Conservation (phyloP, 2,329 filamentous ascomycete species). For the Pseudogymnoascus sp. region DNA sequence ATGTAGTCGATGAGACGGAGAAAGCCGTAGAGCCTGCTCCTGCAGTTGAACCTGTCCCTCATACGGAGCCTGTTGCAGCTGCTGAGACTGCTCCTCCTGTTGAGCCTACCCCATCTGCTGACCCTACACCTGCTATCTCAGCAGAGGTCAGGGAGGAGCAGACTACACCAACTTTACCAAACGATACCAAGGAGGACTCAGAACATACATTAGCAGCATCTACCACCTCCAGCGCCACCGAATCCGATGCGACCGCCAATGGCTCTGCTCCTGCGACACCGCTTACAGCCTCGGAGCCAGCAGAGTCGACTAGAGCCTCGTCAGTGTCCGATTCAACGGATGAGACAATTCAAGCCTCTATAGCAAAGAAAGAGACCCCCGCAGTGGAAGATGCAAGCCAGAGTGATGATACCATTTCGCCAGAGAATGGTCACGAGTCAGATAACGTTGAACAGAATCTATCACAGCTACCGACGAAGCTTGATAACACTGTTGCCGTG, state of each 20-base stretch:
- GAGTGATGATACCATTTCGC: not conserved
- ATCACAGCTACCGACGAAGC: not conserved
- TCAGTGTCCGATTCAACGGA: slow-evolving; percentile 56
- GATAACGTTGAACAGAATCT: not conserved
- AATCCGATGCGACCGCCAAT: slow-evolving; percentile 33
- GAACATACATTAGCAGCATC: slow-evolving; percentile 42
- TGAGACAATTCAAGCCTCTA: slow-evolving; percentile 41
- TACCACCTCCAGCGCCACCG: slow-evolving; percentile 31
- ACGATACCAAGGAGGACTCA: slow-evolving; percentile 43
- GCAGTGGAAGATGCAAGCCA: not conserved
- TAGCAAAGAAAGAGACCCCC: slow-evolving; percentile 11
- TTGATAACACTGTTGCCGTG: not conserved
- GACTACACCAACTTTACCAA: slow-evolving; percentile 21
- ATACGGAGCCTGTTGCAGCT: not conserved
- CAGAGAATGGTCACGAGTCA: not conserved
- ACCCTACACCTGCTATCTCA: not conserved
- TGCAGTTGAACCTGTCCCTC: not conserved
- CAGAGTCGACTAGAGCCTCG: slow-evolving; percentile 53
- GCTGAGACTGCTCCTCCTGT: not conserved
- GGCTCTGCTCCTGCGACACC: slow-evolving; percentile 53
- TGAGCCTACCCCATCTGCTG: not conserved
- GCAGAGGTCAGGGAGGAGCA: slow-evolving; percentile 20
- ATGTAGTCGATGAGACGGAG: not conserved
- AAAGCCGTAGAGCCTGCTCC: not conserved
- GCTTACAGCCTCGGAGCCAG: slow-evolving; percentile 45